Conservation (phyloP, 106 monocot genomes). For the Posidonia australis region DNA sequence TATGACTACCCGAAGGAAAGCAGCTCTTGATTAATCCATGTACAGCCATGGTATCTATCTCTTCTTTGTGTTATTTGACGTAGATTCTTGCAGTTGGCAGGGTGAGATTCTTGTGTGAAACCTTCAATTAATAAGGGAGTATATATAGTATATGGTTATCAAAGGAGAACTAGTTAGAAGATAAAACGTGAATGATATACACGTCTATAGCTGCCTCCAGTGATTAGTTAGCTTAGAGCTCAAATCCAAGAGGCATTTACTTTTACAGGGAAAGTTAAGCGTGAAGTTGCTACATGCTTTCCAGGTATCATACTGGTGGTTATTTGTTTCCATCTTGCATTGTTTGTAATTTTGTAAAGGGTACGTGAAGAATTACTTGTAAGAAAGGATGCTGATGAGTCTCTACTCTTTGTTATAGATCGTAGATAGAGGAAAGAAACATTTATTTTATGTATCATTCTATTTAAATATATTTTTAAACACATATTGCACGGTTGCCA, state of each 20-base stretch:
- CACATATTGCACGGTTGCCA: too few relatives aligned
- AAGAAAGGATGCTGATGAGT: too few relatives aligned
- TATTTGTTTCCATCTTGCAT: too few relatives aligned
- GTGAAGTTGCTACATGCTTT: not conserved
- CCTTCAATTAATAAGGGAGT: not conserved
- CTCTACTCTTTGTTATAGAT: too few relatives aligned
- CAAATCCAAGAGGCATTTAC: not conserved
- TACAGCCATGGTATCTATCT: not conserved
- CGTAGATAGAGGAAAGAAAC: too few relatives aligned
- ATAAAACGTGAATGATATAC: not conserved
- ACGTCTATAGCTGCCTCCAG: not conserved
- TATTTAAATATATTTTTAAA: too few relatives aligned
- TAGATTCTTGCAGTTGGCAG: not conserved
- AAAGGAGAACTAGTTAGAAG: not conserved
- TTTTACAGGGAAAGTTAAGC: not conserved
- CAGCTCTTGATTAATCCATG: constrained; percentile 15
- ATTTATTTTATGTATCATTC: too few relatives aligned
- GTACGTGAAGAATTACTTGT: too few relatives aligned
- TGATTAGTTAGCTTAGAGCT: not conserved
- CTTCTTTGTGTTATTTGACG: not conserved
- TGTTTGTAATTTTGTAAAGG: too few relatives aligned
- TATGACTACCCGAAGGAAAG: constrained; percentile 12
- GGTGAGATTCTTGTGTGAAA: not conserved
- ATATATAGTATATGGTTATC: not conserved
- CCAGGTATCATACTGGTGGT: too few relatives aligned